Evolutionary conservation across 768 basidiomycete genomes (phyloP), one percentile per base, ranked within the genome.

Genomic region (Kwoniella sp.): DNA sequence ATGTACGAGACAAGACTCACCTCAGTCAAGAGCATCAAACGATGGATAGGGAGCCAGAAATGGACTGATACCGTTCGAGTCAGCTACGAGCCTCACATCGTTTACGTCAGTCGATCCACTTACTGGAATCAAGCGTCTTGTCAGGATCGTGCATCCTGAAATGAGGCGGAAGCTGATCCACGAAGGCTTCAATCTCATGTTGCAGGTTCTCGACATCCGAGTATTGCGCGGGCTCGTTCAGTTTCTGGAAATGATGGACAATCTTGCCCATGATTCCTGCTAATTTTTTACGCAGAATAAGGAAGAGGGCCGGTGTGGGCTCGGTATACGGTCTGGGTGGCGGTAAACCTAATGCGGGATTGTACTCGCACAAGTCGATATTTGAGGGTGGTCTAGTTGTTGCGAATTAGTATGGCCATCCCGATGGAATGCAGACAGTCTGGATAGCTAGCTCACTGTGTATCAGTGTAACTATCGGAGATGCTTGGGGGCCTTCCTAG

Each of bases 211-310:
- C 77, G 30, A 94, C 91, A 76, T 95, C 92, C 27, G 87, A 85
- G 78, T 95, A 96, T 72, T 91, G 90, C 57, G 88, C 88, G 58
- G 84, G 86, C 40, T 87, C 86, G 50, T 88, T 85, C 36, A 94
- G 88, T 81, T 90, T 90, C 78, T 97, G 93, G 80, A 93, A 96
- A 80, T 95, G 91, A 73, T 94, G 92, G 46, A 91, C 91, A 75
- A 96, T 91, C 30, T 70, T 87, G 21, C 93, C 93, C 64, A 94
- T 92, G 64, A 94, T 90, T 37, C 84, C 83, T 26, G 91, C 90
- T 21, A 95, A 84, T 30, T 86, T 85, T 74, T 93, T 90, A 40
- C 93, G 84, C 29, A 96, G 84, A 65, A 96, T 91, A 44, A 92
- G 88, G 77, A 90, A 95, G 0, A 92, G 92, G 84, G 91, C 89